These are phyloP conservation scores for Orbilia ellipsospora DNA, from an alignment of 2,329 filamentous ascomycete genomes.

Conservation along the genomic window DNA sequence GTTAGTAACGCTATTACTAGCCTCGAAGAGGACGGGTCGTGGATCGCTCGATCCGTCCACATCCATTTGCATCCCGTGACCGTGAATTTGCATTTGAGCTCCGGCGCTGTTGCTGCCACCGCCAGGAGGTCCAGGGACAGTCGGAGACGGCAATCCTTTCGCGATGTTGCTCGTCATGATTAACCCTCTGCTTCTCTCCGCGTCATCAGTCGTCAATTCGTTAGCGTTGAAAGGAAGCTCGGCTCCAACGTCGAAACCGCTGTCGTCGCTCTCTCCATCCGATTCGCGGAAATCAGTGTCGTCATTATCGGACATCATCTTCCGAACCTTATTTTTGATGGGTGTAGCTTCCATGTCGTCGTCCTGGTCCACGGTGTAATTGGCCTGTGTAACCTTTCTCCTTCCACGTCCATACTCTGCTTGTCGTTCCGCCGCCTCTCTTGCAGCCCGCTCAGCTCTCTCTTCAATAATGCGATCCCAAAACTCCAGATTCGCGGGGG, in stretches of 20 bases:
- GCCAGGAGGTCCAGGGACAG: neutral
- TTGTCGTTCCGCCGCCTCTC: constrained; percentile 74
- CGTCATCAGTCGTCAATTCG: constrained; percentile 50
- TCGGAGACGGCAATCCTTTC: neutral
- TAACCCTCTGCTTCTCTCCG: constrained; percentile 5
- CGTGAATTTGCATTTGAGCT: constrained; percentile 13
- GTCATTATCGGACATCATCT: constrained; percentile 55
- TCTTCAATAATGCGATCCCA: constrained; percentile 92
- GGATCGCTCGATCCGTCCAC: constrained; percentile 16
- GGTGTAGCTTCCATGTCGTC: constrained; percentile 30
- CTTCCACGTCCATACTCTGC: constrained; percentile 88
- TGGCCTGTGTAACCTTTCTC: constrained; percentile 66
- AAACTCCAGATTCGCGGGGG: constrained; percentile 73
- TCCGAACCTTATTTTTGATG: constrained; percentile 18
- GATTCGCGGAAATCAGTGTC: constrained; percentile 61
- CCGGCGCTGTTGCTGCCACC: constrained; percentile 4
- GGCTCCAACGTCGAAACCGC: constrained; percentile 58
- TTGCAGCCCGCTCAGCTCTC: constrained; percentile 80
- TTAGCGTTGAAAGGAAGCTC: constrained; percentile 54
- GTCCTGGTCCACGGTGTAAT: constrained; percentile 31
- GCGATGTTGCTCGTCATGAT: neutral
- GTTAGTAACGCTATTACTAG: constrained; percentile 15
- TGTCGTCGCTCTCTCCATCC: constrained; percentile 49
- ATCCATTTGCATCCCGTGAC: constrained; percentile 13
- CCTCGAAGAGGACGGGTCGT: constrained; percentile 30